Base-by-base conservation (phyloP, 371 early-diverging fungal species). In the Chytridium lagenaria region DNA sequence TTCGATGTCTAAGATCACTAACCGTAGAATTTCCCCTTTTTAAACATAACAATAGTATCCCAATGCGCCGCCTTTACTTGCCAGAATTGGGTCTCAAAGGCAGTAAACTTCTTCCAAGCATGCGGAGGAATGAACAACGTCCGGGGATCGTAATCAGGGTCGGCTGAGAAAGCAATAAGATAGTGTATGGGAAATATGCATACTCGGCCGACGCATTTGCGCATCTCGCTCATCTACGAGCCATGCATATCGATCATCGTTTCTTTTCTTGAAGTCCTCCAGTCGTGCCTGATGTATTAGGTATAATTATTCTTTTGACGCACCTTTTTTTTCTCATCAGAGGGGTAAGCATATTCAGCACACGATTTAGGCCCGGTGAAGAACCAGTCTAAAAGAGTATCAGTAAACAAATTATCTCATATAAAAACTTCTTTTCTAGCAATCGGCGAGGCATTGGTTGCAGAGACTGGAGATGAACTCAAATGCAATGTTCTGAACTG, bases 11-110 rank as follows among this genome's bases (percentile, higher is more conserved):
- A 37, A 34, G 39, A 59, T 2, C 26, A 69, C 7, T 15, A 34
- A 87, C 88, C 95, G 80, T 94, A 99, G 76, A 99, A 99, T 80
- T 99, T 86, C 76, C 99, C 99, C 86, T 99, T 97, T 84, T 99
- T 96, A 85, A 99, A 99, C 78, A 99, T 98, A n/a, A 99, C 95
- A 77, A 94, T 92, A 0, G 97, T 94, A 79, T 99, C 98, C 91
- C 94, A 99, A 71, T 96, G 90, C 55, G 92, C 87, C 61, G 87
- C 84, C 81, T 99, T 99, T 72, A 99, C 97, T 76, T 95, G 93
- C 99, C 99, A 99, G 80, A 93, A 99, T 83, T 99, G 99, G 51
- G 90, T 89, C 85, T 99, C 99, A 83, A 99, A 99, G 5, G 97
- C 92, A 2, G 99, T 97, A 68, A 99, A 95, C 28, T 86, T 85